Evolutionary conservation across 345 rosid species (phyloP).

Genomic region (Alliaria petiolata): DNA sequence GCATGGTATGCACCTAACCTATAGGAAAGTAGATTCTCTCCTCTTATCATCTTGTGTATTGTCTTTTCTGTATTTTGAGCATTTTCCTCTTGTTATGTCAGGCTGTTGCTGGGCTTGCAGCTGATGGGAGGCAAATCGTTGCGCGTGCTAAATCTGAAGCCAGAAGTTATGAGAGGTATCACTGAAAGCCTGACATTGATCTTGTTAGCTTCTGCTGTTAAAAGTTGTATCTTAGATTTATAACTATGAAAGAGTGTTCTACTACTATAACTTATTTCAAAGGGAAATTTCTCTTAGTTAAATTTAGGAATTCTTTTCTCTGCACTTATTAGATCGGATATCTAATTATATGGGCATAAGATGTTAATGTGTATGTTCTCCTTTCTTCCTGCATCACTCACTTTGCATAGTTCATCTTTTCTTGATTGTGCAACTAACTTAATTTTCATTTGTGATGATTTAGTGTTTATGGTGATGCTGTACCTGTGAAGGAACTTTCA

Average conservation of each 20-base stretch:
- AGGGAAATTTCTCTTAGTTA: neutral
- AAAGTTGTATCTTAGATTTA: neutral
- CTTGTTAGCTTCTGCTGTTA: constrained; percentile 1
- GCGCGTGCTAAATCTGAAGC: constrained; percentile 93
- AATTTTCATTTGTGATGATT: constrained; percentile 8
- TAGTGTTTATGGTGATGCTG: constrained; percentile 83
- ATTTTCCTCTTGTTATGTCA: constrained; percentile 19
- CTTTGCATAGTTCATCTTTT: neutral
- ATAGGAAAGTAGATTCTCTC: neutral
- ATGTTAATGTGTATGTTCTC: neutral
- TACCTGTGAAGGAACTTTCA: constrained; percentile 94
- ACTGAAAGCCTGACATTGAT: neutral
- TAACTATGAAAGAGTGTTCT: neutral
- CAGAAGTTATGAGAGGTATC: constrained; percentile 72
- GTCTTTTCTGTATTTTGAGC: neutral
- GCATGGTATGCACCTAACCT: constrained; percentile 57
- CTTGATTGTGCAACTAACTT: neutral
- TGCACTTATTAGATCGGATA: neutral
- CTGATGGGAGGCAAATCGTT: constrained; percentile 97
- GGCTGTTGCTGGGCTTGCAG: constrained; percentile 99
- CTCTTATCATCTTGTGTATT: neutral
- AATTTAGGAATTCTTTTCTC: neutral
- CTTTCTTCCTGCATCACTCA: neutral
- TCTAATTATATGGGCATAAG: neutral
- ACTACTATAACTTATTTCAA: neutral